Percentiles rank a stretch among this genome's conserved stretches.
Conservation (phyloP, 2,329 filamentous ascomycete genomes). For the Mycosphaerella sp. region DNA sequence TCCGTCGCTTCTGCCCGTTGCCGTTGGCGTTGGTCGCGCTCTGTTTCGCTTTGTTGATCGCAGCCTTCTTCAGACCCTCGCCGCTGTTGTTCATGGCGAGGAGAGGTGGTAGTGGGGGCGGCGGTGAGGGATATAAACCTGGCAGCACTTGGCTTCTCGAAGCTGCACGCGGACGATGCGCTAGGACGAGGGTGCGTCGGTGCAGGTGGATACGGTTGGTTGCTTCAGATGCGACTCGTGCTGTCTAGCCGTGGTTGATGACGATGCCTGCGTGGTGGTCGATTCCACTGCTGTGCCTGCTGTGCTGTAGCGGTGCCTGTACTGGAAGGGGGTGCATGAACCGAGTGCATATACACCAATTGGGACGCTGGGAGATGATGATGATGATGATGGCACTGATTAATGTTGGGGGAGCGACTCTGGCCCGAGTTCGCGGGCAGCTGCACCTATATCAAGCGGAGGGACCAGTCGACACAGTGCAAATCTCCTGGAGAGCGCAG, state of each 20-base stretch:
- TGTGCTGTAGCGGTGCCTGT: background rate
- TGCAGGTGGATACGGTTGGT: slow-evolving; percentile 9
- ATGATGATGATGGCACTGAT: background rate
- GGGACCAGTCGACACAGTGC: background rate
- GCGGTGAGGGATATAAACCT: slow-evolving; percentile 11
- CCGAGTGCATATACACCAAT: background rate
- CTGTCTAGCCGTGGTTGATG: slow-evolving; percentile 8
- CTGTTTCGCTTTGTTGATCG: slow-evolving; percentile 60
- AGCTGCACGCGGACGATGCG: slow-evolving; percentile 7
- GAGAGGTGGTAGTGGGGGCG: slow-evolving; percentile 7
- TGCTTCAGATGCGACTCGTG: slow-evolving; percentile 14
- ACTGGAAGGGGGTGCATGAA: slow-evolving; percentile 2
- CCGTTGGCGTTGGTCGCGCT: slow-evolving; percentile 49
- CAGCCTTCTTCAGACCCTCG: slow-evolving; percentile 43
- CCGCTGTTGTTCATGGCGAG: slow-evolving; percentile 22
- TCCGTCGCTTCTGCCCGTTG: slow-evolving; percentile 62
- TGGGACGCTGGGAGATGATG: background rate
- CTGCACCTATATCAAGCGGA: background rate
- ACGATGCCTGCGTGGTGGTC: slow-evolving; percentile 2
- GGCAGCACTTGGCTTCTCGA: slow-evolving; percentile 6
- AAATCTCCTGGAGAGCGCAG: slow-evolving; percentile 3
- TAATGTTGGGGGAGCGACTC: background rate
- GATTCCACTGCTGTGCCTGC: background rate
- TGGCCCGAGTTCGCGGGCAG: background rate
- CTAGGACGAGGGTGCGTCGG: slow-evolving; percentile 5